Evolutionary conservation across 305 asterid genomes (phyloP), one percentile per base, ranked within the genome.

Genomic region (Withania somnifera): DNA sequence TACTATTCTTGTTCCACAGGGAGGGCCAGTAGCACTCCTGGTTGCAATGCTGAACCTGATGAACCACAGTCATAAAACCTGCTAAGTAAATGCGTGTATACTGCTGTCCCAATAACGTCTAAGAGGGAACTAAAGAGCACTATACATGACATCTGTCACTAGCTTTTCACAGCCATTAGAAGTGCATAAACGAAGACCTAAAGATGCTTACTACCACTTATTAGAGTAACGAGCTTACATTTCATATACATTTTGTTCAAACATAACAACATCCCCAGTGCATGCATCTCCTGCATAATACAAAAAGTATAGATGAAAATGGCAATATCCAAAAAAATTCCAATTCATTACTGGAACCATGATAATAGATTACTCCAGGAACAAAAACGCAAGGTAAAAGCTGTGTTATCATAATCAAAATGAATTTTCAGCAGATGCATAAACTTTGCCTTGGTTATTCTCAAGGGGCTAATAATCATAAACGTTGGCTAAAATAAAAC

Each of bases 191-290:
- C 28, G 22, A 86, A 76, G 32, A 60, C 54, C 54, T 28, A 47
- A 32, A 45, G 56, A 63, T 54, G 71, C 53, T 13, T 19, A 56
- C 22, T 58, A 54, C 57, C 32, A 42, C 57, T 42, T 71, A 53
- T 50, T 79, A 58, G 50, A 85, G 85, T 7, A 3, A 15, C 17
- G 84, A 81, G 63, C 93, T 89, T 90, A 93, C 98, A 85, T 87
- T 86, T 92, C 99, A 83, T 95, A 91, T 34, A 95, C 96, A 75
- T 93, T 91, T 86, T 95, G 98, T 83, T 91, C 94, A 85, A 95
- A 95, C 89, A 93, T 88, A 64, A 95, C 97, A 60, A 91, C 81
- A 79, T 95, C 99, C 61, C 98, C 97, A 24, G 86, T 88, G 90
- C 99, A 95, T 7, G 98, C 93, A 83, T 95, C 99, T 19, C 99